Evolutionary conservation across 2,329 filamentous ascomycete species (phyloP).

Genomic region (Pseudogymnoascus sp.): DNA sequence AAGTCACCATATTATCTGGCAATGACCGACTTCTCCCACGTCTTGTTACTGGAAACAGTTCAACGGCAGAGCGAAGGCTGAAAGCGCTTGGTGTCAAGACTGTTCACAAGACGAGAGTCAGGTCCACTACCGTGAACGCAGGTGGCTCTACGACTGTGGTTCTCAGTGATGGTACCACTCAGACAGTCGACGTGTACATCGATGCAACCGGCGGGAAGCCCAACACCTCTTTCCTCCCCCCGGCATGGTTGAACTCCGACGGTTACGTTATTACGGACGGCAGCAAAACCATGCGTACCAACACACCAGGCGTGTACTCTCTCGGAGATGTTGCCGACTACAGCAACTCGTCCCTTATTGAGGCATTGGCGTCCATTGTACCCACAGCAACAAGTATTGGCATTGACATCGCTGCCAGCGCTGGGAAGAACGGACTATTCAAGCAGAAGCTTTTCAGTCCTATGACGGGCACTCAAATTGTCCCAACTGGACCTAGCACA

Average conservation of each 20-base stretch:
- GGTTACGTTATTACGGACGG: constrained; percentile 43
- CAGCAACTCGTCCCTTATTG: constrained; percentile 35
- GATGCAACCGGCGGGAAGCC: constrained; percentile 36
- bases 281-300: constrained; percentile 37
- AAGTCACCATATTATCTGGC: constrained; percentile 21
- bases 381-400: constrained; percentile 38
- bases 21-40: constrained; percentile 11
- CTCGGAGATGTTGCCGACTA: constrained; percentile 40
- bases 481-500: constrained; percentile 32
- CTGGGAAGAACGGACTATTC: constrained; percentile 8
- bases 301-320: constrained; percentile 40
- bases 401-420: constrained; percentile 34
- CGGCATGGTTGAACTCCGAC: constrained; percentile 36
- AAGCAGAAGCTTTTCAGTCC: constrained; percentile 28
- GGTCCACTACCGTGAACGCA: constrained; percentile 21
- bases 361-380: constrained; percentile 34
- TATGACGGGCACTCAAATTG: constrained; percentile 30
- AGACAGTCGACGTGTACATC: constrained; percentile 40
- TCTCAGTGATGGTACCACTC: constrained; percentile 37
- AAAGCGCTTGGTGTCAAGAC: constrained; percentile 45
- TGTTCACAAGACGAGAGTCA: constrained; percentile 34
- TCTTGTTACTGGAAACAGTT: constrained; percentile 9
- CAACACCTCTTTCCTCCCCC: constrained; percentile 40
- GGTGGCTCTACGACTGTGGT: constrained; percentile 31
- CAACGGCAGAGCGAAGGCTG: constrained; percentile 34